These are phyloP conservation scores for Mortierella sp. DNA, from an alignment of 371 early-diverging fungal genomes.

Conservation along the genomic window DNA sequence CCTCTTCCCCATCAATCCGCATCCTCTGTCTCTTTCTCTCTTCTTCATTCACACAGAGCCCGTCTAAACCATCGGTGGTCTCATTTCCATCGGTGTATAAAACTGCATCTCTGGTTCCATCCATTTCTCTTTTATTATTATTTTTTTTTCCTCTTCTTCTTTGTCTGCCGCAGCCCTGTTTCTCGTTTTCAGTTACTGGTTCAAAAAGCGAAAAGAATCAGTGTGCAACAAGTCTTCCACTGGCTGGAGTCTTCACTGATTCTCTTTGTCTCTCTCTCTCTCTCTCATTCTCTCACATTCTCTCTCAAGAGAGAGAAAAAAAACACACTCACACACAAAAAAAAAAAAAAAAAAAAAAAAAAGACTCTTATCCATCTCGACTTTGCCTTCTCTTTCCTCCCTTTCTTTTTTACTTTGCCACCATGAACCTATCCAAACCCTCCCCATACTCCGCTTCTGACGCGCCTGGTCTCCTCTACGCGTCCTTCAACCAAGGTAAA, in stretches of 20 bases:
- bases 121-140: not conserved
- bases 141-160: not conserved
- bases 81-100: too few species aligned
- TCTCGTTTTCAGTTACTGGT: too few species aligned
- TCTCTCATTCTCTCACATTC: not conserved
- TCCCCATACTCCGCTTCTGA: conserved; percentile 62
- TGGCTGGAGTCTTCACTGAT: too few species aligned
- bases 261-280: not conserved
- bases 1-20: not conserved
- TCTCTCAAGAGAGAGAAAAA: not conserved
- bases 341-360: not conserved
- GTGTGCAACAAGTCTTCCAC: too few species aligned
- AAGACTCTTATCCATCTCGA: not conserved
- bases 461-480: conserved; percentile 70
- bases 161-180: not conserved
- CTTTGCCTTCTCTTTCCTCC: conserved; percentile 1
- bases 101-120: too few species aligned
- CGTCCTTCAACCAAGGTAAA: conserved; percentile 70
- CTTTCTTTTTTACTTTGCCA: not conserved
- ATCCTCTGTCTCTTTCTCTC: not conserved
- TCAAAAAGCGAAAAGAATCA: too few species aligned
- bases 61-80: too few species aligned
- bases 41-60: not conserved
- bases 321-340: not conserved
- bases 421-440: conserved; percentile 69